phyloP scores from a whole-genome alignment of 1,284 basidiomycete genomes.

The Cutaneotrichosporon cavernicola region DNA sequence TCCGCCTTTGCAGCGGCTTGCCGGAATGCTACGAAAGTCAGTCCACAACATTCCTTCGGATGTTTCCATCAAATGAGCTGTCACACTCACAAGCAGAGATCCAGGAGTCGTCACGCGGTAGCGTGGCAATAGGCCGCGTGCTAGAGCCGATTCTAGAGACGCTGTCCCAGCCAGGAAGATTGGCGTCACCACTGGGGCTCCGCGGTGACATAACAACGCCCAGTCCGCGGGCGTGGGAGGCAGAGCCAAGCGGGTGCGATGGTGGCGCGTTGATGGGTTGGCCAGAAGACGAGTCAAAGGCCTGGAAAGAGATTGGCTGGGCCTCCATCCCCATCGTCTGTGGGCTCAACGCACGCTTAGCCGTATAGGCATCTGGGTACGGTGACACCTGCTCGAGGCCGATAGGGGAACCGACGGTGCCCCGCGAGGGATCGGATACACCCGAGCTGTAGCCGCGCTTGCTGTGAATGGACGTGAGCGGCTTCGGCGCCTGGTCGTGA shows the following conservation, averaged over 20 bases:
- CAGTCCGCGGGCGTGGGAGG: not conserved
- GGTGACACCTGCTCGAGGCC: slow-evolving; percentile 5
- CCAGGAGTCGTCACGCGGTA: slow-evolving; percentile 24
- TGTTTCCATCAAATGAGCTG: slow-evolving; percentile 1
- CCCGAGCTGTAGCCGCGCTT: not conserved
- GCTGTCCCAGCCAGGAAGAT: not conserved
- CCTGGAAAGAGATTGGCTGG: not conserved
- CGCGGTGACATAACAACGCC: slow-evolving; percentile 2
- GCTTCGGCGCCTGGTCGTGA: not conserved
- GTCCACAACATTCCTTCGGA: slow-evolving; percentile 11
- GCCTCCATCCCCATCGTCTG: not conserved
- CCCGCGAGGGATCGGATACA: not conserved
- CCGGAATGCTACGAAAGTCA: slow-evolving; percentile 20
- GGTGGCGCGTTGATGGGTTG: slow-evolving; percentile 1
- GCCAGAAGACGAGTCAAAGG: not conserved
- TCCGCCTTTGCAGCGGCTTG: slow-evolving; percentile 6
- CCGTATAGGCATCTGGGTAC: not conserved
- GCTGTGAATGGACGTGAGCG: slow-evolving; percentile 1
- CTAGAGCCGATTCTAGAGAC: slow-evolving; percentile 1
- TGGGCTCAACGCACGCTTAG: not conserved
- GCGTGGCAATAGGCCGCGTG: slow-evolving; percentile 8
- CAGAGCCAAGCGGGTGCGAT: not conserved
- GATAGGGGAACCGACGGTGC: not conserved
- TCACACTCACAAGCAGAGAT: slow-evolving; percentile 23
- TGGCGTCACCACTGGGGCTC: not conserved